Base-by-base conservation (phyloP, 1,284 basidiomycete species). In the Volvariella surrecta region DNA sequence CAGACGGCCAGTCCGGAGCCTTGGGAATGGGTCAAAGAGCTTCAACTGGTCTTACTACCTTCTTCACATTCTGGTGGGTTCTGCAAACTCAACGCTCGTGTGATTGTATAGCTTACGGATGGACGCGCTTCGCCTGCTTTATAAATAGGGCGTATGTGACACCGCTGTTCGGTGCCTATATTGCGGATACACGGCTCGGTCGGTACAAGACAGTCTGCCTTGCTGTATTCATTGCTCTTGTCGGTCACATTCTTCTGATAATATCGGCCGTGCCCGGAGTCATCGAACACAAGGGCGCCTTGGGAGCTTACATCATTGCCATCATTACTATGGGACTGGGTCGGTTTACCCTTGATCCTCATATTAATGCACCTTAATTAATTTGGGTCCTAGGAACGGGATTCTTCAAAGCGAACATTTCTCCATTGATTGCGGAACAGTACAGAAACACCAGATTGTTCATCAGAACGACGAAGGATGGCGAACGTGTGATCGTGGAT, bases 401-500 rank as follows among this genome's bases (percentile, higher is more conserved):
- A 16, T 71, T 79, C 20, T 89, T 93, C 74, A 91, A 91, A 64
- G 60, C 80, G 0, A 90, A 90, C 57, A 79, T 87, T 46, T 83
- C 82, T 0, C 85, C 87, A 0, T 67, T 90, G 44, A 71, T 90
- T 31, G 88, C 87, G 32, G 85, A 93, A 63, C 83, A 90, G 56
- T 82, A 84, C 57, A 68, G 61, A 47, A 66, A 68, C 43, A 72
- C 67, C 30, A 81, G 71, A 50, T 61, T 71, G 11, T 82, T 79
- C 56, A 61, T 86, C 24, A 45, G 56, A 2, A 74, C 69, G 2
- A 73, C 71, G 1, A 72, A 68, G 48, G 64, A 58, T 17, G 89
- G 89, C 37, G 83, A 90, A 59, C 69, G 79, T 28, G 87, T 93
- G 44, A 81, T 93, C 48, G 76, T 92, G 28, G 89, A 93, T 58